These are phyloP conservation scores for Bonia amplexicaulis DNA, from an alignment of 176 grass and related monocot genomes.

Conservation along the genomic window DNA sequence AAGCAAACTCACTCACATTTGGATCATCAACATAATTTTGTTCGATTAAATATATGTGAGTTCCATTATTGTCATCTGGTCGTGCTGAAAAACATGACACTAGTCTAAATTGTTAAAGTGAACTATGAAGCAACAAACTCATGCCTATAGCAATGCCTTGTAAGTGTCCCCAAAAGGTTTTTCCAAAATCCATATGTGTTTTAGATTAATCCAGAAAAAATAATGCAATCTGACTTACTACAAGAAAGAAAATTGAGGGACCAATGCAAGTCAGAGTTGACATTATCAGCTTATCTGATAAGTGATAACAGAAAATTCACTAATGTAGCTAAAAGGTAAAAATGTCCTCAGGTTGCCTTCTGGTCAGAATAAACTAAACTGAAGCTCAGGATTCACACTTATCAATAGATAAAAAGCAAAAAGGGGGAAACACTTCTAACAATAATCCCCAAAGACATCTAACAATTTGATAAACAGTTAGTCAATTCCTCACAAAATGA, in stretches of 20 bases:
- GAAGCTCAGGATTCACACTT: neutral
- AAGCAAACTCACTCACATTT: neutral
- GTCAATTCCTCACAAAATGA: neutral
- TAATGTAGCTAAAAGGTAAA: neutral
- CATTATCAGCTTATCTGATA: neutral
- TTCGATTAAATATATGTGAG: conserved; percentile 3
- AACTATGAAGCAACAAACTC: neutral
- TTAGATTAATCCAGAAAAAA: neutral
- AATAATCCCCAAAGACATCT: neutral
- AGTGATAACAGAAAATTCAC: neutral
- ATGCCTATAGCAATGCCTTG: neutral
- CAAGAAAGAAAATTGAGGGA: neutral
- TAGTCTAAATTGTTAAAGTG: neutral
- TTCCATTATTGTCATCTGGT: neutral
- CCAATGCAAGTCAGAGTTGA: neutral
- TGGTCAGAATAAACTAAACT: neutral
- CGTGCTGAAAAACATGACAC: neutral
- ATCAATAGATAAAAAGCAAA: neutral
- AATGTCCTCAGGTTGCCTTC: neutral
- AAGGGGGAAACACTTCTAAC: neutral
- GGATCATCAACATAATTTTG: neutral
- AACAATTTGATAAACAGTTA: neutral
- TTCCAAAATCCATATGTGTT: neutral
- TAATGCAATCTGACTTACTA: neutral
- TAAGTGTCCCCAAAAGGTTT: neutral